Conservation (phyloP, 2,329 filamentous ascomycete genomes). For the Epichloe baconii region DNA sequence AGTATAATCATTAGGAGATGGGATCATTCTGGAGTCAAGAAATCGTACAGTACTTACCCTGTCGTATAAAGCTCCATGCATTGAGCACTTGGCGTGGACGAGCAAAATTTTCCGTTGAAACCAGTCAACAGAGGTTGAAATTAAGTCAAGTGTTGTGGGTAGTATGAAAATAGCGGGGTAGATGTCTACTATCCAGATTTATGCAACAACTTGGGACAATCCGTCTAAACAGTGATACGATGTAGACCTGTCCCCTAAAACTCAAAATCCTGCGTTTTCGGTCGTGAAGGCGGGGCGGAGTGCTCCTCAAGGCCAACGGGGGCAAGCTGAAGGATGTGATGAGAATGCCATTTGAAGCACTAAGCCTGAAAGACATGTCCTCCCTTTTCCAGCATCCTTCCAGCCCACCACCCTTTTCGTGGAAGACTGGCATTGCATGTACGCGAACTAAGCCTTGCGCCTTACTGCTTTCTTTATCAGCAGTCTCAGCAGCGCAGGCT, state of each 20-base stretch:
- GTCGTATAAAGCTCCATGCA: background rate
- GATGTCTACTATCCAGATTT: background rate
- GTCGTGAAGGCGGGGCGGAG: background rate
- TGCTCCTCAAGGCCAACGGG: slow-evolving; percentile 20
- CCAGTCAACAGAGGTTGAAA: background rate
- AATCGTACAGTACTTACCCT: background rate
- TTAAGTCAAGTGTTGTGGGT: background rate
- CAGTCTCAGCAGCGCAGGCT: slow-evolving; percentile 36
- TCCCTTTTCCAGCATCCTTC: slow-evolving; percentile 58
- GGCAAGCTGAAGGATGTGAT: slow-evolving; percentile 85
- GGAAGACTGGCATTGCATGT: slow-evolving; percentile 70
- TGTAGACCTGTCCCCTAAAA: slow-evolving; percentile 38
- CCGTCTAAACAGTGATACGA: too few relatives aligned
- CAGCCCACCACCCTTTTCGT: slow-evolving; percentile 75
- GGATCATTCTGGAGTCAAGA: background rate
- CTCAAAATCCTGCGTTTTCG: slow-evolving; percentile 53
- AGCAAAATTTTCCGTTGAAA: background rate
- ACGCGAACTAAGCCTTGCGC: slow-evolving; percentile 78
- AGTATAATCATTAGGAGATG: slow-evolving; percentile 32
- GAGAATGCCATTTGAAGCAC: slow-evolving; percentile 63
- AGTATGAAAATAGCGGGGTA: background rate
- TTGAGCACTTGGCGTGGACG: background rate
- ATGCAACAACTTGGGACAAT: background rate
- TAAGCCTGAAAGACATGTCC: slow-evolving; percentile 83
- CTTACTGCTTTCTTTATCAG: slow-evolving; percentile 48